Percentiles rank a stretch among this genome's conserved stretches.
Evolutionary conservation across 2,329 filamentous ascomycete genomes (phyloP).

Genomic region (Thermomyces lanuginosus): DNA sequence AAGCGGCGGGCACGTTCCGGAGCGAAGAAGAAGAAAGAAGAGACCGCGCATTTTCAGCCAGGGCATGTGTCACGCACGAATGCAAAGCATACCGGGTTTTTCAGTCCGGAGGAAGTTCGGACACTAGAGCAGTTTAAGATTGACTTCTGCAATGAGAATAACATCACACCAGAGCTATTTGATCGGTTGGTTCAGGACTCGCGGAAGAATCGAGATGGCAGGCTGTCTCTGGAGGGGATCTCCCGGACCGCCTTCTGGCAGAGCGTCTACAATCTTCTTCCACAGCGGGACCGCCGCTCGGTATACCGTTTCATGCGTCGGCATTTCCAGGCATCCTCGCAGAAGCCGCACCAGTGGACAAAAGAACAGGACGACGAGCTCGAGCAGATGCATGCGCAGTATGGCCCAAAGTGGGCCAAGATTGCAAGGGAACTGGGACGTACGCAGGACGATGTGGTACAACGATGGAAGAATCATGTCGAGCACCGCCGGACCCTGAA

Average conservation of each 20-base stretch:
- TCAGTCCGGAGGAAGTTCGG: conserved; percentile 15
- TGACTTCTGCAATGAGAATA: conserved; percentile 17
- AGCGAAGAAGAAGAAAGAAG: too few relatives aligned
- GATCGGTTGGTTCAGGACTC: conserved; percentile 22
- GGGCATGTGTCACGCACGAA: conserved; percentile 6
- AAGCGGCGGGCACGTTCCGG: too few relatives aligned
- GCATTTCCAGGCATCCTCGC: conserved; percentile 24
- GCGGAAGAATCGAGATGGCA: conserved; percentile 10
- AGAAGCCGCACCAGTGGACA: conserved; percentile 25
- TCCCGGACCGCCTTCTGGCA: conserved; percentile 22
- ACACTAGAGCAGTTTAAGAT: conserved; percentile 19
- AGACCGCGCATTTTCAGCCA: too few relatives aligned
- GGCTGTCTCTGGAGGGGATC: too few relatives aligned
- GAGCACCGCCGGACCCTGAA: conserved; percentile 21
- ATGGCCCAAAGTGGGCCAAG: conserved; percentile 21
- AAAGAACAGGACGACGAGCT: conserved; percentile 27
- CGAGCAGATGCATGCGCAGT: conserved; percentile 13
- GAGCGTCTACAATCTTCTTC: conserved; percentile 19
- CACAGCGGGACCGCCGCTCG: conserved; percentile 21
- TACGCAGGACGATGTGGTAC: conserved; percentile 26
- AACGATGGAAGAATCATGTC: conserved; percentile 28
- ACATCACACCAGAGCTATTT: conserved; percentile 11
- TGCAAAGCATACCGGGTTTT: conserved; percentile 15
- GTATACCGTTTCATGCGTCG: conserved; percentile 27
- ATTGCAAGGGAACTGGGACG: conserved; percentile 24